These are phyloP conservation scores for Smittium culicis DNA, from an alignment of 371 early-diverging fungal genomes.

Conservation along the genomic window DNA sequence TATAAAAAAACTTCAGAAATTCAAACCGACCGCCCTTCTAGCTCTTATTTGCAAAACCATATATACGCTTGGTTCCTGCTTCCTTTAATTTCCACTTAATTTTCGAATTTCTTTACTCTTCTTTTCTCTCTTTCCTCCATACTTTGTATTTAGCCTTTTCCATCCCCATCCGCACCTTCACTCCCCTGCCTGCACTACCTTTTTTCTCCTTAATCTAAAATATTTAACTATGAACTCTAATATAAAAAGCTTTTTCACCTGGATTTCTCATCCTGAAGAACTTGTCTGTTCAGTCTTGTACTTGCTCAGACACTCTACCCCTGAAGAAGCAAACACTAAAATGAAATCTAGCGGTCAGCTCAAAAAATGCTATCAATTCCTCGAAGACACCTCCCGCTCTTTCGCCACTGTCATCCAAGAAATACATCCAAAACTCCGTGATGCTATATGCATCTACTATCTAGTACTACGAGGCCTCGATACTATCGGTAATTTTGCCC, in stretches of 20 bases:
- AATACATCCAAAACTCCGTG: slow-evolving; percentile 72
- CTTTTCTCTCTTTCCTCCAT: background rate
- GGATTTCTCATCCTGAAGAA: slow-evolving; percentile 57
- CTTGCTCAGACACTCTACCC: slow-evolving; percentile 46
- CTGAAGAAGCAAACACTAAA: slow-evolving; percentile 36
- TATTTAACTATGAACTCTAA: slow-evolving; percentile 4
- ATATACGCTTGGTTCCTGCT: too few species aligned
- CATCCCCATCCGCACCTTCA: too few species aligned
- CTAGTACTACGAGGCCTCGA: slow-evolving; percentile 87
- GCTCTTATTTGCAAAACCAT: too few species aligned
- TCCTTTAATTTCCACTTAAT: too few species aligned
- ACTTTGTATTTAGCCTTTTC: background rate
- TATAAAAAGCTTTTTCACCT: background rate
- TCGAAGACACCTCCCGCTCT: slow-evolving; percentile 84
- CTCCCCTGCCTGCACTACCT: too few species aligned
- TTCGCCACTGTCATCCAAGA: slow-evolving; percentile 92
- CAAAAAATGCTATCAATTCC: slow-evolving; percentile 69
- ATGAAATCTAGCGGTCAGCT: slow-evolving; percentile 42
- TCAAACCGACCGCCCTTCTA: too few species aligned
- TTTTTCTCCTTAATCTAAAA: too few species aligned
- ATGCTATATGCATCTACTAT: slow-evolving; percentile 83
- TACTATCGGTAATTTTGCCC: slow-evolving; percentile 49
- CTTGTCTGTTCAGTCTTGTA: slow-evolving; percentile 62
- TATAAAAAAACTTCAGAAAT: too few species aligned
- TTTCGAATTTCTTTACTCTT: background rate